phyloP scores from a whole-genome alignment of 1,284 basidiomycete species.

The Pseudozyma flocculosa region DNA sequence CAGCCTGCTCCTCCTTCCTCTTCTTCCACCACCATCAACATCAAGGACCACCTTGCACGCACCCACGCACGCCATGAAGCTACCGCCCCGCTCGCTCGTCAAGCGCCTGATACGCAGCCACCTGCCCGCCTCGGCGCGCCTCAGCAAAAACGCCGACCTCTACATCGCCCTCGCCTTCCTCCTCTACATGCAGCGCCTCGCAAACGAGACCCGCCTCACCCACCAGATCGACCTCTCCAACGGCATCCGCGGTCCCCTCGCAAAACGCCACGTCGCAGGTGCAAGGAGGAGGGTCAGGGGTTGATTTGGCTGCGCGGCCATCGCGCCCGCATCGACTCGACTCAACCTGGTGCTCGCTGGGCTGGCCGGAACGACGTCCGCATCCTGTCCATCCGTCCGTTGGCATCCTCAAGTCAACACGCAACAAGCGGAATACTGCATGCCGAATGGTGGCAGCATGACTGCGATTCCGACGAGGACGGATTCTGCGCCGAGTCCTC shows the following conservation, averaged over 20 bases:
- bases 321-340: too few species aligned
- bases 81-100: slow-evolving; percentile 25
- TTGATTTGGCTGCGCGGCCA: too few species aligned
- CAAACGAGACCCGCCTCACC: slow-evolving; percentile 27
- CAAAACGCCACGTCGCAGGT: slow-evolving; percentile 25
- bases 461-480: too few species aligned
- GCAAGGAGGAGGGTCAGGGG: slow-evolving; percentile 31
- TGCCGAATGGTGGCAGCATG: too few species aligned
- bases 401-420: too few species aligned
- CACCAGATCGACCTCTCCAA: slow-evolving; percentile 31
- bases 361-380: too few species aligned
- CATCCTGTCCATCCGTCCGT: too few species aligned
- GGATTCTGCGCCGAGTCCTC: too few species aligned
- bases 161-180: slow-evolving; percentile 35
- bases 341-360: too few species aligned
- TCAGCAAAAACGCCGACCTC: slow-evolving; percentile 31
- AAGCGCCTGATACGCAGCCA: slow-evolving; percentile 31
- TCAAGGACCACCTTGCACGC: not conserved
- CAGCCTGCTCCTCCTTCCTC: slow-evolving; percentile 10
- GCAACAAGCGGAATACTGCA: too few species aligned
- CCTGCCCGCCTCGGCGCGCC: slow-evolving; percentile 24
- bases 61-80: slow-evolving; percentile 14
- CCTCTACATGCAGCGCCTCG: slow-evolving; percentile 28
- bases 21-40: slow-evolving; percentile 3
- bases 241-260: slow-evolving; percentile 22